Evolutionary conservation across 768 basidiomycete genomes (phyloP), one percentile per base, ranked within the genome.

Genomic region (Daedaleopsis sinensis): DNA sequence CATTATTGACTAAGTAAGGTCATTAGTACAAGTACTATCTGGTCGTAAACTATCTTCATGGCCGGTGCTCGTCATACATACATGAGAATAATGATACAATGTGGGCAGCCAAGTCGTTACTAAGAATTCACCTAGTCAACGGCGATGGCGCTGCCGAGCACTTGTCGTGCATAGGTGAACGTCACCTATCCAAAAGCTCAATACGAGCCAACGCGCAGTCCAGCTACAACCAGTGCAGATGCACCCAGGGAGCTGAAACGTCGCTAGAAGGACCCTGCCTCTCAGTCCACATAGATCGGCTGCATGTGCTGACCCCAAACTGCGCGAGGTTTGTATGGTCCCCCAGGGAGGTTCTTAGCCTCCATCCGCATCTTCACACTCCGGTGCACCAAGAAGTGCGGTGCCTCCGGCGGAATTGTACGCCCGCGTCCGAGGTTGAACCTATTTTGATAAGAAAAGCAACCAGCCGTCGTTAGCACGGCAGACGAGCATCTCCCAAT

Each of bases 321-420:
- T 21, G 72, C 71, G 37, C 58, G 68, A 11, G 76, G 76, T 16
- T 50, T 59, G 64, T 78, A 78, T 23, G 65, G 67, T 16, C 71
- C 64, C 1, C 57, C 68, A 19, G 68, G 57, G 58, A 77, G 54
- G 16, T 44, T 24, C 44, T 58, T 44, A 12, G 68, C 61, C 51
- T 71, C 64, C 64, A 72, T 65, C 27, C 73, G 60, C 21, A 63
- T 52, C 57, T 70, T 65, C 21, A 74, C 73, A 56, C 62, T 68
- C 38, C 67, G 52, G 54, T 74, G 73, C 44, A 72, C 67, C 12
- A 66, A 57, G 43, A 69, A 61, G 15, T 55, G 57, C 35, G 56
- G 27, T 37, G 58, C 47, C 38, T 60, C 55, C 44, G 49, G 42
- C 24, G 58, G 62, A 10, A 59, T 54, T 23, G 52, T 36, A 1